These are phyloP conservation scores for Colletotrichum sp. DNA, from an alignment of 2,329 filamentous ascomycete species.

Conservation along the genomic window DNA sequence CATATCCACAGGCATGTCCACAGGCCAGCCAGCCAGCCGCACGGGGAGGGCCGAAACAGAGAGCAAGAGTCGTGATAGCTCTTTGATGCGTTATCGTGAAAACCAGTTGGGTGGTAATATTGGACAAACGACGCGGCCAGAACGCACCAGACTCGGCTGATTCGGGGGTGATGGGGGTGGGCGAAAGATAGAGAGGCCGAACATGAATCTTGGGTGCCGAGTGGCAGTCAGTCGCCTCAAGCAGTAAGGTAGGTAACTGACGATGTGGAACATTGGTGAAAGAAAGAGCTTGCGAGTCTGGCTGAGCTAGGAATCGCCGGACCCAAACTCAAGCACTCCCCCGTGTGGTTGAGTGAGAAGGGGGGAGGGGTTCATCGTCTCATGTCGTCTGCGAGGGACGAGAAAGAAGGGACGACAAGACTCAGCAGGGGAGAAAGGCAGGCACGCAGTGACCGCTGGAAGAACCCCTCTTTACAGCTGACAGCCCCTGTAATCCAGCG, in stretches of 20 bases:
- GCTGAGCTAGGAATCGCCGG: background rate
- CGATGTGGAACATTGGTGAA: background rate
- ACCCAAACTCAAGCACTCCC: background rate
- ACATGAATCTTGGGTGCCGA: background rate
- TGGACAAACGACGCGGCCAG: background rate
- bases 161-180: background rate
- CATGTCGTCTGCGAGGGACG: background rate
- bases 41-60: constrained; percentile 1
- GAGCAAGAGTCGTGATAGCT: background rate
- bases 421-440: background rate
- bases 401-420: background rate
- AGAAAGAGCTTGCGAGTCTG: background rate
- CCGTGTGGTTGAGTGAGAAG: background rate
- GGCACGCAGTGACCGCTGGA: background rate
- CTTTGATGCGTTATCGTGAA: background rate
- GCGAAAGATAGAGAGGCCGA: background rate
- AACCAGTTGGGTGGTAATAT: background rate
- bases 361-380: background rate
- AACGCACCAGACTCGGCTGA: background rate
- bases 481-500: background rate
- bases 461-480: background rate
- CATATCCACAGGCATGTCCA: background rate
- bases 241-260: background rate
- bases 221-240: background rate
- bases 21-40: background rate